These are phyloP conservation scores for Flaveria bidentis DNA, from an alignment of 129 eudicot genomes.

Conservation along the genomic window DNA sequence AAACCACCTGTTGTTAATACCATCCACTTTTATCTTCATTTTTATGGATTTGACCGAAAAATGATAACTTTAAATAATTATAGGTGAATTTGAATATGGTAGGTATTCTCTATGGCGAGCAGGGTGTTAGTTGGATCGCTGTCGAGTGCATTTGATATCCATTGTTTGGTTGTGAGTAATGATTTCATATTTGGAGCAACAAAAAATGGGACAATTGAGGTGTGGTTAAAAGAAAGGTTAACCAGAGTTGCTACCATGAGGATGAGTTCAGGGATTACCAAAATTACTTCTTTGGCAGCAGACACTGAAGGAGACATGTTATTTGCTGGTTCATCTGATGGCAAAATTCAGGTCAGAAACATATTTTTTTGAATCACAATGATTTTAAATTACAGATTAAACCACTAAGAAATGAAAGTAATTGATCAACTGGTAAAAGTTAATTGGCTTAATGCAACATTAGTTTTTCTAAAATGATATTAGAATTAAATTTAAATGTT, in stretches of 20 bases:
- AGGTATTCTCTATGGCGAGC: slow-evolving; percentile 70
- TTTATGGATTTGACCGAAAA: neutral
- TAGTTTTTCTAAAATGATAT: neutral
- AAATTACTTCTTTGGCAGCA: slow-evolving; percentile 56
- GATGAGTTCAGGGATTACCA: slow-evolving; percentile 45
- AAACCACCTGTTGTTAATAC: neutral
- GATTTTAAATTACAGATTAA: neutral
- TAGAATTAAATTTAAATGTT: neutral
- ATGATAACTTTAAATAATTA: neutral
- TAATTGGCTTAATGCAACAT: neutral
- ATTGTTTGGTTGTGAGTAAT: slow-evolving; percentile 51
- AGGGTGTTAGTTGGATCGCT: slow-evolving; percentile 59
- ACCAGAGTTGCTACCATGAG: slow-evolving; percentile 64
- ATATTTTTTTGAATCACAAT: neutral
- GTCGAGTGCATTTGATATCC: slow-evolving; percentile 59
- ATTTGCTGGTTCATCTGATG: slow-evolving; percentile 74
- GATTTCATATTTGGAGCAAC: slow-evolving; percentile 75
- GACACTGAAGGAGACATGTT: slow-evolving; percentile 71
- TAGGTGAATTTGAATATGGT: neutral
- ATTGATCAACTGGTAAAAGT: neutral
- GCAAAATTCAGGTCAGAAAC: slow-evolving; percentile 63
- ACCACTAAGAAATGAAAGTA: neutral
- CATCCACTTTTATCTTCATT: neutral
- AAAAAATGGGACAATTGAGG: slow-evolving; percentile 66
- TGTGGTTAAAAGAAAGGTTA: slow-evolving; percentile 75